Percentiles rank a stretch among this genome's conserved stretches.
Evolutionary conservation across 495 filamentous ascomycete genomes (phyloP).

Genomic region (Bacidia gigantensis): DNA sequence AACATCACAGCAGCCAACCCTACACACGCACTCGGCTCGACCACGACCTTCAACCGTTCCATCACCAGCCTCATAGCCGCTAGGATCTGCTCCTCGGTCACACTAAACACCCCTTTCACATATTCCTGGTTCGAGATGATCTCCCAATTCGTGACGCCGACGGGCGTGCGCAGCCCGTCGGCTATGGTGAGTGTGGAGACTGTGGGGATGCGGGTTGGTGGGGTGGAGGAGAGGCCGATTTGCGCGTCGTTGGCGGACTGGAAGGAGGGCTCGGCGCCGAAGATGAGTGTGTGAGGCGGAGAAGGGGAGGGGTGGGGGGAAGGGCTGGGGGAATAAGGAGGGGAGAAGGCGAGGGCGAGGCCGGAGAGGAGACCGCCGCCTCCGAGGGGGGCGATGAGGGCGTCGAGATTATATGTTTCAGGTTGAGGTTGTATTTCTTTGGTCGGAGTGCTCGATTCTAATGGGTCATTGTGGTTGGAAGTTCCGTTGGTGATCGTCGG

Average conservation of each 20-base stretch:
- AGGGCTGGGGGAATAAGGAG: too few species aligned
- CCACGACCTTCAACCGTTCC: conserved; percentile 82
- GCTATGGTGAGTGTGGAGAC: conserved; percentile 76
- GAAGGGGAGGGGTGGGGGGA: conserved; percentile 59
- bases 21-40: conserved; percentile 85
- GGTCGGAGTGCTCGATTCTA: neutral
- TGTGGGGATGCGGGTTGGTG: conserved; percentile 37
- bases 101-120: conserved; percentile 60
- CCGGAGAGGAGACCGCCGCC: conserved; percentile 84
- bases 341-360: conserved; percentile 58
- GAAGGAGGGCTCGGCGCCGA: conserved; percentile 82
- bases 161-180: conserved; percentile 76
- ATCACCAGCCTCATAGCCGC: conserved; percentile 61
- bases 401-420: conserved; percentile 40
- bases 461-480: too few species aligned
- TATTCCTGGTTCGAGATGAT: conserved; percentile 63
- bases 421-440: neutral
- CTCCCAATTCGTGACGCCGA: conserved; percentile 65
- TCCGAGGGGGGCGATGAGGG: conserved; percentile 73
- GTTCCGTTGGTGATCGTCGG: neutral
- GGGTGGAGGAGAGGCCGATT: conserved; percentile 46
- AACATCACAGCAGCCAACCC: conserved; percentile 70
- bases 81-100: conserved; percentile 73
- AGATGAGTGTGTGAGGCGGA: conserved; percentile 49
- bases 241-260: conserved; percentile 73